Evolutionary conservation across 2,329 filamentous ascomycete genomes (phyloP), one percentile per base, ranked within the genome.

Genomic region (Thielaviopsis populi): DNA sequence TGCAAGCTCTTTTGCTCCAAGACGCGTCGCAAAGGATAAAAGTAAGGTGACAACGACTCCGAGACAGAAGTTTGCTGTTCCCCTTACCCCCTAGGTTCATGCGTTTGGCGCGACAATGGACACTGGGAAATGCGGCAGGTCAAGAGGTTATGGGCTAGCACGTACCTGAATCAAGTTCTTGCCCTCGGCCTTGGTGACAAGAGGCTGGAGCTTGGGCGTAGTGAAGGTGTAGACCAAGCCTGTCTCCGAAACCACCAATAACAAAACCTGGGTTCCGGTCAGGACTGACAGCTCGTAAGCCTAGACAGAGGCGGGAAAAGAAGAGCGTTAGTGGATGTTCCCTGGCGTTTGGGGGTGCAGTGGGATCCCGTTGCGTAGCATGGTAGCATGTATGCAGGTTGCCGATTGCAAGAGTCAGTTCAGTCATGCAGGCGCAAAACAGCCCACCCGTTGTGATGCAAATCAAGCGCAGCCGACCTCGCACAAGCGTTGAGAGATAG

Each of bases 161-260:
- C 84, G 68, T 83, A 96, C 94, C 85, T 99, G 94, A 70, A 99
- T 97, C 69, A 99, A 80, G 75, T 99, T 99, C 83, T 99, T 99
- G 78, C 94, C 94, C 77, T 97, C 94, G 19, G 94, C 88, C 80
- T 97, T 97, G 68, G 94, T 99, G 70, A 97, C 94, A 63, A 99
- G 84, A 68, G 94, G 94, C 78, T 97, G 94, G 64, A 99, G 85
- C 80, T 99, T 99, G 22, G 94, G 94, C 17, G 94, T 99, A 67
- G 92, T 97, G 75, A 97, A 97, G 66, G 92, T 97, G 77, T 97
- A 97, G 71, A 97, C 92, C 41, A 97, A 84, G 69, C 92, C 92
- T 27, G 92, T 97, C 79, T 97, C 92, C 54, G 92, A 97, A 68
- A 97, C 92, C 71, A 97, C 92, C 63, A 99, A 85, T 46, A 99